Evolutionary conservation across 2,329 filamentous ascomycete species (phyloP).

Genomic region (Chalaropsis ovoidea): DNA sequence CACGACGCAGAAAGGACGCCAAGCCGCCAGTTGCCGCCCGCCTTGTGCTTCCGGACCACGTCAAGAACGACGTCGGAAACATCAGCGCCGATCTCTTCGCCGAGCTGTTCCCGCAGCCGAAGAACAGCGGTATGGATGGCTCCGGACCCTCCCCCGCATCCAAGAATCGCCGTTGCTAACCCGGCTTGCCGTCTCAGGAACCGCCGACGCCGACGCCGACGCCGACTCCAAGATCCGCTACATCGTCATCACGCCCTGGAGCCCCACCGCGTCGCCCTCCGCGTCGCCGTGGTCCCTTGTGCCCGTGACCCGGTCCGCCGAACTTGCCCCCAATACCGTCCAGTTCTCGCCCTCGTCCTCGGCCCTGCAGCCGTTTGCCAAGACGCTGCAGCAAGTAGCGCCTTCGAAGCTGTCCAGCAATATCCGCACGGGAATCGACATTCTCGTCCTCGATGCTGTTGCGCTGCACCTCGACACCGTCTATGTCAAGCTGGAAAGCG

Average conservation of each 20-base stretch:
- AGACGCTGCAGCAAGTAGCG: conserved; percentile 59
- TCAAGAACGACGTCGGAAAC: conserved; percentile 76
- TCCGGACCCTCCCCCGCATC: not conserved
- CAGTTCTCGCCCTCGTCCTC: conserved; percentile 64
- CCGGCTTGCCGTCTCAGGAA: conserved; percentile 27
- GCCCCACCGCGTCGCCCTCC: conserved; percentile 47
- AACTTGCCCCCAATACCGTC: conserved; percentile 64
- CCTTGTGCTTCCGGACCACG: conserved; percentile 72
- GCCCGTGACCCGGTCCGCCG: conserved; percentile 56
- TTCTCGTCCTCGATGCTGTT: conserved; percentile 69
- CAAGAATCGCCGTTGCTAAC: conserved; percentile 25
- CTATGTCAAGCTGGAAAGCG: conserved; percentile 75
- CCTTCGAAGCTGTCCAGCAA: conserved; percentile 64
- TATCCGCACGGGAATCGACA: conserved; percentile 68
- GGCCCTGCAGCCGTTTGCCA: conserved; percentile 69
- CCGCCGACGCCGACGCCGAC: conserved; percentile 33
- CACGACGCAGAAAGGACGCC: conserved; percentile 38
- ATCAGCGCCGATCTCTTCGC: conserved; percentile 77
- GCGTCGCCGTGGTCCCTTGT: conserved; percentile 75
- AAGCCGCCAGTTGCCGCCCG: conserved; percentile 69
- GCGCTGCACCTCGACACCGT: conserved; percentile 74
- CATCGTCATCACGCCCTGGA: conserved; percentile 66
- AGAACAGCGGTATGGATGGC: conserved; percentile 12
- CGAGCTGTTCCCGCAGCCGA: conserved; percentile 58
- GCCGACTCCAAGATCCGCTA: conserved; percentile 42